Percentiles rank a stretch among this genome's conserved stretches.
These are phyloP conservation scores for Sungouiozyma intestinalis DNA, from an alignment of 805 yeast species.

Conservation along the genomic window DNA sequence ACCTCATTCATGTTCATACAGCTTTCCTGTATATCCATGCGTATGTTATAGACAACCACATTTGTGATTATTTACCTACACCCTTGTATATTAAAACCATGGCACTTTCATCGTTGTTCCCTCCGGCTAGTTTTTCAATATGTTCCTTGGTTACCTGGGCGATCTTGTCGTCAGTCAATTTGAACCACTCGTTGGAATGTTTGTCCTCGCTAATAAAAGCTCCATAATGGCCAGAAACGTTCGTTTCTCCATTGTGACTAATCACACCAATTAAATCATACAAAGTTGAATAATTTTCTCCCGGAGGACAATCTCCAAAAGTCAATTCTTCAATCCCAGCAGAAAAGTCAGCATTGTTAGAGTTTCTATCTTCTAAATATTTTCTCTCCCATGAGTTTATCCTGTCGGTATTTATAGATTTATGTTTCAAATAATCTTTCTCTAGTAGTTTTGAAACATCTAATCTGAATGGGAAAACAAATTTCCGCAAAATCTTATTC, in stretches of 20 bases:
- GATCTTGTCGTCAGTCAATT: conserved; percentile 86
- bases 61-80: conserved; percentile 46
- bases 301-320: conserved; percentile 37
- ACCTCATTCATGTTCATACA: too few relatives aligned
- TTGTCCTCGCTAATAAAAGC: conserved; percentile 64
- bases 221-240: conserved; percentile 95
- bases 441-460: conserved; percentile 80
- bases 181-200: conserved; percentile 81
- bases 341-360: not conserved
- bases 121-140: conserved; percentile 81
- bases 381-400: not conserved
- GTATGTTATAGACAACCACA: too few relatives aligned
- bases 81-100: conserved; percentile 78
- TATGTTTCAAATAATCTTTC: conserved; percentile 38
- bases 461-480: conserved; percentile 83
- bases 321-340: not conserved
- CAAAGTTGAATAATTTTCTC: conserved; percentile 80
- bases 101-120: conserved; percentile 94
- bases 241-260: conserved; percentile 87
- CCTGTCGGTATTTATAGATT: not conserved
- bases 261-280: conserved; percentile 74
- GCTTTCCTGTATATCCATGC: too few relatives aligned
- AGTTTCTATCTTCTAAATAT: not conserved
- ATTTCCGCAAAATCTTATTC: conserved; percentile 86
- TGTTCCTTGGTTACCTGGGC: conserved; percentile 60